These are phyloP conservation scores for Ganoderma resinaceum DNA, from an alignment of 1,284 basidiomycete species.

Conservation along the genomic window DNA sequence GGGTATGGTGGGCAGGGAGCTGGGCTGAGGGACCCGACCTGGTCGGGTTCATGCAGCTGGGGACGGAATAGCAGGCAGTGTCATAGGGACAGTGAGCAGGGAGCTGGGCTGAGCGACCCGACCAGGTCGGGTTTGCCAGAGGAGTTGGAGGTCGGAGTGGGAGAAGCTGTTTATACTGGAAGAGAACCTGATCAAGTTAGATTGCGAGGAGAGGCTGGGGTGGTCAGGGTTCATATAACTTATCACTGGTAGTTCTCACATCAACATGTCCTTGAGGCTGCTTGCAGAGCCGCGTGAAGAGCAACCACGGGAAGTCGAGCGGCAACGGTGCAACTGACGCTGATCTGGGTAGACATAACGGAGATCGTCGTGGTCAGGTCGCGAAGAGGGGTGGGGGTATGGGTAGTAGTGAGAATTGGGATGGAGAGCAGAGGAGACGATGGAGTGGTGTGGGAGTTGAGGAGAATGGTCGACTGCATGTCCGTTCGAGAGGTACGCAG, in stretches of 20 bases:
- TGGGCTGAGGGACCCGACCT: too few species aligned
- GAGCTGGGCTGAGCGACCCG: too few species aligned
- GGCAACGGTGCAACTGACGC: conserved; percentile 31
- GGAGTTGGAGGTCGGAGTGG: too few species aligned
- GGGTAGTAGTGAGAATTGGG: conserved; percentile 31
- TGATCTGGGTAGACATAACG: conserved; percentile 31
- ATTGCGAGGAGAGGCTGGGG: too few species aligned
- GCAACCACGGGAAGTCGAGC: conserved; percentile 35
- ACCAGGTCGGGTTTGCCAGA: too few species aligned
- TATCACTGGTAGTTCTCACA: conserved; percentile 53
- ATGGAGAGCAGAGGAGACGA: conserved; percentile 28
- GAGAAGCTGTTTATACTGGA: too few species aligned
- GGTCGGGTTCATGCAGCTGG: too few species aligned
- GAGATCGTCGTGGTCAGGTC: conserved; percentile 35
- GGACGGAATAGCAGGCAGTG: too few species aligned
- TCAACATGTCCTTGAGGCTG: conserved; percentile 67
- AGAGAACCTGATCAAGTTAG: too few species aligned
- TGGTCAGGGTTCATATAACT: too few species aligned
- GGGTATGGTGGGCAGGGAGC: too few species aligned
- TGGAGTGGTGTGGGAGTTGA: conserved; percentile 23
- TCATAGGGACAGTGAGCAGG: too few species aligned
- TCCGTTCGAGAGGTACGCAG: conserved; percentile 33
- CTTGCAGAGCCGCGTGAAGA: conserved; percentile 38
- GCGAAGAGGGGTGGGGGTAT: conserved; percentile 23
- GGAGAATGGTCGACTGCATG: conserved; percentile 30